These are phyloP conservation scores for Russula emetica DNA, from an alignment of 768 basidiomycete genomes.

Conservation along the genomic window DNA sequence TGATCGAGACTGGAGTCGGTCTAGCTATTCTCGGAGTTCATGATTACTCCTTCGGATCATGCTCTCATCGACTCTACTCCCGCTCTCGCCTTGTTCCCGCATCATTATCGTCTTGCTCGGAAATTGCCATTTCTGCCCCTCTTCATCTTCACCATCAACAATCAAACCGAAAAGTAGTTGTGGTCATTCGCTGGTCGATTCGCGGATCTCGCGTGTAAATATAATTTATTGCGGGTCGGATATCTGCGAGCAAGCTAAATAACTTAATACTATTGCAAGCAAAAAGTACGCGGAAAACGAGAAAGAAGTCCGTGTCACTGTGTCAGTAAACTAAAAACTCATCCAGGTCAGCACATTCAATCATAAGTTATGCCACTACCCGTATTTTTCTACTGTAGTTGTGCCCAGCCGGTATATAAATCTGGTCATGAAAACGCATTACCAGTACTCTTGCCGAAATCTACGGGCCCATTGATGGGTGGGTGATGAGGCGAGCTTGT, in stretches of 20 bases:
- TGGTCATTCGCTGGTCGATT: neutral
- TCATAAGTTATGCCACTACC: conserved; percentile 18
- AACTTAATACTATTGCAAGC: neutral
- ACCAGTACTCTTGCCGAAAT: neutral
- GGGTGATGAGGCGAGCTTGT: conserved; percentile 15
- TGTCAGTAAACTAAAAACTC: no score
- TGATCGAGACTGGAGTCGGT: neutral
- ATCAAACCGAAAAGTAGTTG: neutral
- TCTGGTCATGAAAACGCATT: neutral
- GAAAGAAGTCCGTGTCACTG: neutral
- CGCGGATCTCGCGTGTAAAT: neutral
- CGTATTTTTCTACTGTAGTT: no score
- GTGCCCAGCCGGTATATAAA: neutral
- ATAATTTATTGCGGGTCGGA: neutral
- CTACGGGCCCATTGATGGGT: no score
- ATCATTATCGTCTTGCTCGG: no score
- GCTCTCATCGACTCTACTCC: neutral
- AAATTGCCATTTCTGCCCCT: no score
- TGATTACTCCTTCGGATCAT: neutral
- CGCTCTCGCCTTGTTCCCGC: neutral
- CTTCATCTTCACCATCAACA: neutral
- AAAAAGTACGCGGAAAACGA: neutral
- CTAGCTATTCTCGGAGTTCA: neutral
- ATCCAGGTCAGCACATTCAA: neutral
- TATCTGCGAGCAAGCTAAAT: no score